Evolutionary conservation across 441 rosid species (phyloP).

Genomic region (Gossypium davidsonii): DNA sequence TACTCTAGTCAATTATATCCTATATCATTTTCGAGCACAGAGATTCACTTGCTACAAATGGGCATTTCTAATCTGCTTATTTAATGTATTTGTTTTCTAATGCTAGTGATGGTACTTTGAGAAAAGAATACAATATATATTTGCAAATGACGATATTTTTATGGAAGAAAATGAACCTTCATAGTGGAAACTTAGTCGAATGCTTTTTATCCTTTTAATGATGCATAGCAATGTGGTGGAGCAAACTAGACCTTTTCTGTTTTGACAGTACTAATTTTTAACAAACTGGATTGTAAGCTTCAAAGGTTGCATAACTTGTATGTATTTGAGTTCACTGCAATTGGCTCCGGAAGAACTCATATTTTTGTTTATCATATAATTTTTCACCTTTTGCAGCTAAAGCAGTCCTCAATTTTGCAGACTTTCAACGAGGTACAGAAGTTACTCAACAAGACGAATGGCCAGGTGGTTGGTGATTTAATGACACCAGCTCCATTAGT

Average conservation of each 20-base stretch:
- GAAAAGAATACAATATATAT: background rate
- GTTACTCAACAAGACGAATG: slow-evolving; percentile 78
- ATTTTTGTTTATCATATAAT: background rate
- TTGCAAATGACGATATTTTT: background rate
- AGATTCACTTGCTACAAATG: background rate
- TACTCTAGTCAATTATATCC: background rate
- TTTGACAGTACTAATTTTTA: background rate
- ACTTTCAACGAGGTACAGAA: slow-evolving; percentile 81
- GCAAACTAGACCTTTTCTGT: background rate
- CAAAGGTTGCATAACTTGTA: background rate
- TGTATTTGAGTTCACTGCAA: background rate
- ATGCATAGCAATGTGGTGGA: background rate
- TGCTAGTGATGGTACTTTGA: background rate
- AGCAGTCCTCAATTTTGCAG: slow-evolving; percentile 33
- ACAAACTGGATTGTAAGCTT: background rate
- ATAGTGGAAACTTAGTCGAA: background rate
- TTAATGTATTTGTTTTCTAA: background rate
- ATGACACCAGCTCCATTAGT: slow-evolving; percentile 87
- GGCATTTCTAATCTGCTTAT: background rate
- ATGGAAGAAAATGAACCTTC: background rate
- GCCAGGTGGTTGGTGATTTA: slow-evolving; percentile 74
- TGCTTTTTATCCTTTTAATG: background rate
- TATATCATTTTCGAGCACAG: background rate
- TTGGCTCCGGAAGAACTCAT: background rate
- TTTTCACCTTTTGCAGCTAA: background rate